A percentile compares a stretch with the other conserved stretches of the same genome.
These are phyloP conservation scores for Linderniella brevidens DNA, from an alignment of 257 asterid genomes.

Conservation along the genomic window DNA sequence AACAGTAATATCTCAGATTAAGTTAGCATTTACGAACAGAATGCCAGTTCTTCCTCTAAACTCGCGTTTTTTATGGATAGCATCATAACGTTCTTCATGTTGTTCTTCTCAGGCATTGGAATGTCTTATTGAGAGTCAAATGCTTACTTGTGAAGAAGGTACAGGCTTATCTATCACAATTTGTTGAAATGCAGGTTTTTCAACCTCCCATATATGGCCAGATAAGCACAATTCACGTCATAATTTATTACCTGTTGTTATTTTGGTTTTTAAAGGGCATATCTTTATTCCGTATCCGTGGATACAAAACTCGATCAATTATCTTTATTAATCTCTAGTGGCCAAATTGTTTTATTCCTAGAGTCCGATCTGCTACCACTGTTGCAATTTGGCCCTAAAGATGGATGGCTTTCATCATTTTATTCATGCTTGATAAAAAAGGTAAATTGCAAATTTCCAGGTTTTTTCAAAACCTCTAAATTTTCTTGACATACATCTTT, in stretches of 20 bases:
- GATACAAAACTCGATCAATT: too few species aligned
- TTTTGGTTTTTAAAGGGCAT: neutral
- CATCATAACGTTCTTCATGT: conserved; percentile 2
- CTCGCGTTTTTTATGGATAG: conserved; percentile 7
- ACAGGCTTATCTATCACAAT: conserved; percentile 7
- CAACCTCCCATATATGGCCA: conserved; percentile 7
- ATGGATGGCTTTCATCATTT: conserved; percentile 91
- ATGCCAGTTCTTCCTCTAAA: conserved; percentile 5
- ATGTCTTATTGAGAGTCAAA: conserved; percentile 82
- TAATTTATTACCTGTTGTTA: neutral
- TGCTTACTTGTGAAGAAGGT: conserved; percentile 97
- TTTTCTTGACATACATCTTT: neutral
- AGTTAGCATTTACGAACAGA: too few species aligned
- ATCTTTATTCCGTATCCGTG: too few species aligned
- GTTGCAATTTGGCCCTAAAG: conserved; percentile 74
- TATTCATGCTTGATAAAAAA: conserved; percentile 86
- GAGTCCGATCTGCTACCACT: conserved; percentile 59
- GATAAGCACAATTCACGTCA: conserved; percentile 4
- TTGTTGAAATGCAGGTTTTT: conserved; percentile 1
- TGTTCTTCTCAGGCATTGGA: conserved; percentile 71
- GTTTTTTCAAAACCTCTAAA: conserved; percentile 5
- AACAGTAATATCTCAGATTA: too few species aligned
- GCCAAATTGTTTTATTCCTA: conserved; percentile 24
- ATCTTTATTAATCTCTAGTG: conserved; percentile 1
- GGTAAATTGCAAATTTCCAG: conserved; percentile 24